Percentiles rank a stretch among this genome's conserved stretches.
Evolutionary conservation across 2,329 filamentous ascomycete genomes (phyloP).

Genomic region (Monilinia vaccinii-corymbosi): DNA sequence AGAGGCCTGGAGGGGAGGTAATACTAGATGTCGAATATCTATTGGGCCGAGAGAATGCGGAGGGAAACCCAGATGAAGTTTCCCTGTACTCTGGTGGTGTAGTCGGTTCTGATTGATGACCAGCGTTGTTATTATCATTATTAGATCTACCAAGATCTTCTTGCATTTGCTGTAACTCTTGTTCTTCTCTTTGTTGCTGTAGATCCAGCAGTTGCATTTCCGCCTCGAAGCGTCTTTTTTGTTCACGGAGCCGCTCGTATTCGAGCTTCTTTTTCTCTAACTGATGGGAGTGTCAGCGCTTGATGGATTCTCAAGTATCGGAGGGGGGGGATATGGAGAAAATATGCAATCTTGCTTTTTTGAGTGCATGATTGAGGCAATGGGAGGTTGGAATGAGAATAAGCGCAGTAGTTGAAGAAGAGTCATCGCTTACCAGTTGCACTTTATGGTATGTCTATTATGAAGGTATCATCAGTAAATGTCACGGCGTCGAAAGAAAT

Average conservation of each 20-base stretch:
- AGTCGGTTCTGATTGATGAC: conserved; percentile 87
- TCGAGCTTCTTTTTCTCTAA: conserved; percentile 90
- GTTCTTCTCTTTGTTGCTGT: conserved; percentile 72
- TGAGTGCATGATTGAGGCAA: neutral
- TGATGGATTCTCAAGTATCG: neutral
- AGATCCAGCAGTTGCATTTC: conserved; percentile 87
- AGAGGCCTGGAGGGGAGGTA: conserved; percentile 67
- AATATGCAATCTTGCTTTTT: conserved; percentile 4
- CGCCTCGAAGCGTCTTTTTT: conserved; percentile 80
- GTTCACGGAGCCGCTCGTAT: conserved; percentile 83
- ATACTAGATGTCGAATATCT: conserved; percentile 64
- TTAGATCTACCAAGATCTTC: conserved; percentile 58
- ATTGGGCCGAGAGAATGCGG: conserved; percentile 73
- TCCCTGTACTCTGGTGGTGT: conserved; percentile 92
- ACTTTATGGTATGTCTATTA: conserved; percentile 58
- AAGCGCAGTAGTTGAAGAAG: neutral
- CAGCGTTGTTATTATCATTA: conserved; percentile 35
- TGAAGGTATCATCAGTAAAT: conserved; percentile 20
- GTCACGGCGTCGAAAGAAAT: conserved; percentile 4
- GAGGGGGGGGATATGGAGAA: neutral
- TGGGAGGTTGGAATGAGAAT: neutral
- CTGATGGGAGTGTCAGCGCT: conserved; percentile 43
- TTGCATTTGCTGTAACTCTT: conserved; percentile 77
- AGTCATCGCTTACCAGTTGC: conserved; percentile 55
- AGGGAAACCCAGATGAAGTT: conserved; percentile 58